Percentiles rank a stretch among this genome's conserved stretches.
Conservation (phyloP, 768 basidiomycete genomes). For the Leucocoprinus sp. region DNA sequence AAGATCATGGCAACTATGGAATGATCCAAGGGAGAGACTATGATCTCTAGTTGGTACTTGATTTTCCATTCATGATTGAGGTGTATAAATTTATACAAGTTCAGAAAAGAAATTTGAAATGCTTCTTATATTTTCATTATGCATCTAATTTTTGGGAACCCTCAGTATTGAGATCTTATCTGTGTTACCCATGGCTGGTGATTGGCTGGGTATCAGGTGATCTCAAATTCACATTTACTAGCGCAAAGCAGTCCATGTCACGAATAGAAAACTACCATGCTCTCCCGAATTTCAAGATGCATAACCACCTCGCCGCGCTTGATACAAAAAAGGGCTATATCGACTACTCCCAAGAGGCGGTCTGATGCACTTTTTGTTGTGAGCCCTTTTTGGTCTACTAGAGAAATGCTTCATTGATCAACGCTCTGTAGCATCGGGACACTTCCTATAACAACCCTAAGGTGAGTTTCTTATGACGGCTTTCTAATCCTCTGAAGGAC, state of each 20-base stretch:
- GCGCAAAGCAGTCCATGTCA: slow-evolving; percentile 12
- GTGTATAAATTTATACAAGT: slow-evolving; percentile 36
- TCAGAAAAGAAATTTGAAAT: background rate
- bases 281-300: slow-evolving; percentile 26
- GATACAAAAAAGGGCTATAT: slow-evolving; percentile 28
- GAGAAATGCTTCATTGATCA: slow-evolving; percentile 10
- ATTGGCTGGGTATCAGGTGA: slow-evolving; percentile 11
- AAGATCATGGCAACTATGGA: too few relatives aligned
- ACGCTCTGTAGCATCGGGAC: slow-evolving; percentile 73
- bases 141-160: slow-evolving; percentile 27
- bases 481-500: background rate
- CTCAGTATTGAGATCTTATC: background rate
- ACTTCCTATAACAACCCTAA: slow-evolving; percentile 90
- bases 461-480: slow-evolving; percentile 29
- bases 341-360: slow-evolving; percentile 35
- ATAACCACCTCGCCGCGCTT: slow-evolving; percentile 18
- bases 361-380: slow-evolving; percentile 90
- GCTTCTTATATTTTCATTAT: slow-evolving; percentile 40
- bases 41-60: too few relatives aligned
- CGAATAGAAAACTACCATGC: slow-evolving; percentile 18
- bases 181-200: background rate
- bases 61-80: too few relatives aligned
- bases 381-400: slow-evolving; percentile 23
- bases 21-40: too few relatives aligned
- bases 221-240: slow-evolving; percentile 12